Evolutionary conservation across 352 stramenopile species (phyloP).

Genomic region (Phytophthora pisi): DNA sequence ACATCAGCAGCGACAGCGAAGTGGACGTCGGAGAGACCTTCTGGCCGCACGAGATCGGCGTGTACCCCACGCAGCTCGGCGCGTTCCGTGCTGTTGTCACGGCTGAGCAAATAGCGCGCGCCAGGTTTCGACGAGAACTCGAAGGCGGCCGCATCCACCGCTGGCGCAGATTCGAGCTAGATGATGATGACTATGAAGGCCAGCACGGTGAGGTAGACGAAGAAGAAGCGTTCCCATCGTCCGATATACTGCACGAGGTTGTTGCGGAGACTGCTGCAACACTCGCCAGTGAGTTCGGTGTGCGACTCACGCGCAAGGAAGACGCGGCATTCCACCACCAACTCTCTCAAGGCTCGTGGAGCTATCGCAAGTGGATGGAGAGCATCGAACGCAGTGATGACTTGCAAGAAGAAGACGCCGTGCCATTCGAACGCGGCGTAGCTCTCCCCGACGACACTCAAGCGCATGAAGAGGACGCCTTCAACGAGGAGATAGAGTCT

Average conservation of each 20-base stretch:
- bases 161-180: slow-evolving; percentile 4
- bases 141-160: slow-evolving; percentile 35
- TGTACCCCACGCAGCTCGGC: slow-evolving; percentile 59
- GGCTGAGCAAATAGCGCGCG: slow-evolving; percentile 59
- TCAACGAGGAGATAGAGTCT: slow-evolving; percentile 6
- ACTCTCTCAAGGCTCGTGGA: slow-evolving; percentile 47
- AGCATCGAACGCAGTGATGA: slow-evolving; percentile 43
- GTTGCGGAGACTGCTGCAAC: slow-evolving; percentile 46
- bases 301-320: slow-evolving; percentile 44
- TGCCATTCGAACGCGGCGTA: slow-evolving; percentile 24
- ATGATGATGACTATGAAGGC: background rate
- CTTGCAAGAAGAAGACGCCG: slow-evolving; percentile 56
- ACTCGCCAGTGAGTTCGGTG: slow-evolving; percentile 48
- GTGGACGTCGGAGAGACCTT: slow-evolving; percentile 22
- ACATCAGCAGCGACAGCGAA: slow-evolving; percentile 16
- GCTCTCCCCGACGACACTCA: slow-evolving; percentile 2
- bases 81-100: slow-evolving; percentile 65
- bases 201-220: background rate
- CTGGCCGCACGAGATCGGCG: slow-evolving; percentile 55
- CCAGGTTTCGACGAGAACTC: slow-evolving; percentile 54
- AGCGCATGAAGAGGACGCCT: slow-evolving; percentile 2
- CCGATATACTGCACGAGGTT: slow-evolving; percentile 51
- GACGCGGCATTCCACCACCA: slow-evolving; percentile 47
- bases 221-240: slow-evolving; percentile 45
- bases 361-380: slow-evolving; percentile 51